Percentiles rank a stretch among this genome's conserved stretches.
phyloP scores from a whole-genome alignment of 495 filamentous ascomycete genomes.

The Aspergillus leporis region DNA sequence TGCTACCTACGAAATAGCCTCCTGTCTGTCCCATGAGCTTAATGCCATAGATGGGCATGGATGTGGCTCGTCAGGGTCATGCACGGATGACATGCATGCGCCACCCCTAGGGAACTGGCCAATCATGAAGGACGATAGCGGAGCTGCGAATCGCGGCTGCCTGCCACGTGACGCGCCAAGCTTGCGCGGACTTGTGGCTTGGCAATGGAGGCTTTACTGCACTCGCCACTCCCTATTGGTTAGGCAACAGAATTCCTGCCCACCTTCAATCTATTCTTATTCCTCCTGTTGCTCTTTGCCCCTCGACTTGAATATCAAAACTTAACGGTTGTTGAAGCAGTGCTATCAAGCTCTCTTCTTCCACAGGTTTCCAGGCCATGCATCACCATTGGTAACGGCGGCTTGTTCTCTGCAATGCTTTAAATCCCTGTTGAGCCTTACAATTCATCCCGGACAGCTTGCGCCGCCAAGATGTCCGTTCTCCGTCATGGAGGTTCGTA shows the following conservation, averaged over 20 bases:
- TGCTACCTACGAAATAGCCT: too few relatives aligned
- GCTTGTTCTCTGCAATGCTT: slow-evolving; percentile 18
- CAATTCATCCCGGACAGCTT: slow-evolving; percentile 19
- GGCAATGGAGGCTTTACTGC: slow-evolving; percentile 30
- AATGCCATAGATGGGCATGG: neutral
- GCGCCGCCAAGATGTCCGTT: slow-evolving; percentile 46
- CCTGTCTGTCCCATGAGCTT: neutral
- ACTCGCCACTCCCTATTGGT: slow-evolving; percentile 41
- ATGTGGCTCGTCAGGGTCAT: neutral
- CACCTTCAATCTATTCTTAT: slow-evolving; percentile 32
- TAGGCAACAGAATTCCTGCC: slow-evolving; percentile 53
- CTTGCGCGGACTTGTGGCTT: slow-evolving; percentile 20
- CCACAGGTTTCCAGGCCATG: slow-evolving; percentile 1
- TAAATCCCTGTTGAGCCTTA: slow-evolving; percentile 20
- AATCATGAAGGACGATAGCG: neutral
- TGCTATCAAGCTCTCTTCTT: neutral
- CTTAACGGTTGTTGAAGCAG: neutral
- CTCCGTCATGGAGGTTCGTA: slow-evolving; percentile 49
- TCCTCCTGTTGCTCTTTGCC: slow-evolving; percentile 18
- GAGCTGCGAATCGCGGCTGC: slow-evolving; percentile 32
- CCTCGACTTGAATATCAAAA: slow-evolving; percentile 9
- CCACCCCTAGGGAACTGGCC: neutral
- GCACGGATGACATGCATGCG: slow-evolving; percentile 10
- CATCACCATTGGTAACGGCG: slow-evolving; percentile 1
- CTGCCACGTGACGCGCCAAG: slow-evolving; percentile 39